These are phyloP conservation scores for Irpex sp. DNA, from an alignment of 1,284 basidiomycete species.

Conservation along the genomic window DNA sequence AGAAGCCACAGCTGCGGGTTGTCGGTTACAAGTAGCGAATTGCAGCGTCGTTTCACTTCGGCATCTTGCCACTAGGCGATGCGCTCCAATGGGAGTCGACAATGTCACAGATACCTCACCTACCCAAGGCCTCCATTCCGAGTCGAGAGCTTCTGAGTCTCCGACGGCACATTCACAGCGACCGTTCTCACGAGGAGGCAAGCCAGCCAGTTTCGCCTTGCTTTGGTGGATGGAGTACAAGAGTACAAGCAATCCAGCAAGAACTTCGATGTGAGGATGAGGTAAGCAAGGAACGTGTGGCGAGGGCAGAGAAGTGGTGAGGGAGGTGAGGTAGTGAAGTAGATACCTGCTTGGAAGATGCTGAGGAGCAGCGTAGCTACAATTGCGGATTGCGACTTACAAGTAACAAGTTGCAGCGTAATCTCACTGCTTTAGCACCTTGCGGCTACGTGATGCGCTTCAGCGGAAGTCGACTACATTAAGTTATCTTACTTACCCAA, in stretches of 20 bases:
- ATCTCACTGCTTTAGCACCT: too few species aligned
- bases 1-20: conserved; percentile 5
- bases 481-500: conserved; percentile 15
- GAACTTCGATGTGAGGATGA: conserved; percentile 90
- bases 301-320: conserved; percentile 79
- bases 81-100: conserved; percentile 4
- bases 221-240: conserved; percentile 88
- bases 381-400: conserved; percentile 3
- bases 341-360: conserved; percentile 16
- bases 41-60: conserved; percentile 23
- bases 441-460: too few species aligned
- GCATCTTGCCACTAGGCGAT: conserved; percentile 19
- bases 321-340: conserved; percentile 39
- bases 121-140: conserved; percentile 84
- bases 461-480: too few species aligned
- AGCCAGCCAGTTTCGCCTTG: conserved; percentile 83
- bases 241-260: conserved; percentile 92
- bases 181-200: conserved; percentile 74
- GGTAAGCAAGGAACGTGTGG: conserved; percentile 84
- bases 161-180: conserved; percentile 79
- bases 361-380: conserved; percentile 5
- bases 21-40: conserved; percentile 17
- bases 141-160: conserved; percentile 72
- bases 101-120: conserved; percentile 44
- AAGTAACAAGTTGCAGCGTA: conserved; percentile 4